Evolutionary conservation across 768 basidiomycete genomes (phyloP).

Genomic region (Leccinum subgranulosum): DNA sequence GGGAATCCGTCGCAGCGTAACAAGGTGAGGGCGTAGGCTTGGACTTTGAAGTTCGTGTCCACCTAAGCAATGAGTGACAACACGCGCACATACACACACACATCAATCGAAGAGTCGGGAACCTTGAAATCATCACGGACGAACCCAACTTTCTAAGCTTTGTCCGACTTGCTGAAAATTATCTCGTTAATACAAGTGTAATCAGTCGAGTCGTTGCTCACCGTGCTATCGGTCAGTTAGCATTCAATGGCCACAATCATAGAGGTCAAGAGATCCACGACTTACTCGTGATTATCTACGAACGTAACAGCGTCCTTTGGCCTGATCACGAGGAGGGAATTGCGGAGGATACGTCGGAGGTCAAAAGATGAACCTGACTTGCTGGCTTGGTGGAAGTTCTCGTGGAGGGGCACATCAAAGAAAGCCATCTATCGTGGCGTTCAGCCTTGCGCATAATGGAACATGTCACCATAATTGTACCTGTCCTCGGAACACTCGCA

Average conservation of each 20-base stretch:
- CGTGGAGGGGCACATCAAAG: slow-evolving; percentile 89
- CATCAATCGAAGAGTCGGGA: neutral
- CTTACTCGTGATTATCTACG: slow-evolving; percentile 88
- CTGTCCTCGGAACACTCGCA: slow-evolving; percentile 62
- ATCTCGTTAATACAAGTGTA: neutral
- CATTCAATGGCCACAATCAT: neutral
- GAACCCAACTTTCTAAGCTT: slow-evolving; percentile 79
- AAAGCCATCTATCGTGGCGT: slow-evolving; percentile 25
- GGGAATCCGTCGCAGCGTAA: slow-evolving; percentile 69
- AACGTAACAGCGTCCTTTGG: slow-evolving; percentile 87
- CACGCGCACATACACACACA: neutral
- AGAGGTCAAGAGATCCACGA: slow-evolving; percentile 1
- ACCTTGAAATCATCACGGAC: slow-evolving; percentile 14
- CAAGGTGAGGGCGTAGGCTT: slow-evolving; percentile 80
- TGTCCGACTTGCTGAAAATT: slow-evolving; percentile 59
- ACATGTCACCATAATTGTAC: slow-evolving; percentile 34
- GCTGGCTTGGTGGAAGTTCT: slow-evolving; percentile 79
- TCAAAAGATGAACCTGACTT: slow-evolving; percentile 65
- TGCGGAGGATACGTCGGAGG: slow-evolving; percentile 67
- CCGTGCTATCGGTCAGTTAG: slow-evolving; percentile 48
- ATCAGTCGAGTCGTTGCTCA: slow-evolving; percentile 37
- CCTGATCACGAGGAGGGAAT: slow-evolving; percentile 61
- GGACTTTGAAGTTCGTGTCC: slow-evolving; percentile 64
- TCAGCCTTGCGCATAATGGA: neutral
- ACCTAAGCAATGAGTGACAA: slow-evolving; percentile 46